Conservation (phyloP, 306 rosid species). For the Corylus avellana region DNA sequence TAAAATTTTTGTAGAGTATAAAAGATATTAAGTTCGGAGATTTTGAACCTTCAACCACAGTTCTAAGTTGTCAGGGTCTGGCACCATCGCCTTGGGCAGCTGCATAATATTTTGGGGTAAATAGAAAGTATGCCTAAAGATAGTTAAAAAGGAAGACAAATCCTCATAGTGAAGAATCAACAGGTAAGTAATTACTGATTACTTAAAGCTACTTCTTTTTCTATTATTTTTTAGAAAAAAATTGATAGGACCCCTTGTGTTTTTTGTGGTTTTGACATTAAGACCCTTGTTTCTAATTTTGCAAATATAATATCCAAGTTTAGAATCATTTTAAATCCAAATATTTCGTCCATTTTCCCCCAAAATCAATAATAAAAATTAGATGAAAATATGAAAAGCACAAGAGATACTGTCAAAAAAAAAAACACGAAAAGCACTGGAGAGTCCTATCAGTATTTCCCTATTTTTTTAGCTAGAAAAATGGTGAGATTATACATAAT, state of each 20-base stretch:
- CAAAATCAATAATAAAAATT: too few species aligned
- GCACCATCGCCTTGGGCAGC: conserved; percentile 68
- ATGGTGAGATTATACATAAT: neutral
- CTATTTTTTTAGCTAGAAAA: neutral
- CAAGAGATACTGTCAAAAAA: too few species aligned
- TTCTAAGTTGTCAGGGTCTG: conserved; percentile 81
- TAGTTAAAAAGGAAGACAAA: conserved; percentile 7
- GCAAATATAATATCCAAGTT: too few species aligned
- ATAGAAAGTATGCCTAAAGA: conserved; percentile 16
- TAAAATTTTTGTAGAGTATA: neutral
- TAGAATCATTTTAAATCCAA: too few species aligned
- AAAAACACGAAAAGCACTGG: too few species aligned
- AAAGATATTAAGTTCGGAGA: neutral
- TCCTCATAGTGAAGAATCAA: conserved; percentile 1
- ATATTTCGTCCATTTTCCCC: too few species aligned
- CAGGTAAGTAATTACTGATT: conserved; percentile 5
- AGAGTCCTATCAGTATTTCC: too few species aligned
- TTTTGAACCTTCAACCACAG: conserved; percentile 83
- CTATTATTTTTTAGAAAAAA: neutral
- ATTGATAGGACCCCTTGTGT: too few species aligned
- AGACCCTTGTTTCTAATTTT: too few species aligned
- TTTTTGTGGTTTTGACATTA: too few species aligned
- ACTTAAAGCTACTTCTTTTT: neutral
- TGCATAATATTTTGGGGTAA: conserved; percentile 40
- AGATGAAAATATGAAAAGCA: too few species aligned